Evolutionary conservation across 108 stramenopile genomes (phyloP).

Genomic region (Cyclotella baltica): DNA sequence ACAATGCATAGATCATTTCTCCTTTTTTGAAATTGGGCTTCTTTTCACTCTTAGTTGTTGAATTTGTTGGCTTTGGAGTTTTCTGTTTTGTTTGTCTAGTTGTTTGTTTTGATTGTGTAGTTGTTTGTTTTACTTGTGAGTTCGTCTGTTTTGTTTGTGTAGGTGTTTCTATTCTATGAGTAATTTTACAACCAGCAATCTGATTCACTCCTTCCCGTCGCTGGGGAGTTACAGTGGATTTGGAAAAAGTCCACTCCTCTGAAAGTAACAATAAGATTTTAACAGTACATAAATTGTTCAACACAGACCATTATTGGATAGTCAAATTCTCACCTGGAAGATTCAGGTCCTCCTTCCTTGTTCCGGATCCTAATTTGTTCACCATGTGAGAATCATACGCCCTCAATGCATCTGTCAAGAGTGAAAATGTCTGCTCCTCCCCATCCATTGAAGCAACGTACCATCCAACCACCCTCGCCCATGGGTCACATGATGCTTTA

Average conservation of each 20-base stretch:
- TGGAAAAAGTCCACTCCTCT: slow-evolving; percentile 1
- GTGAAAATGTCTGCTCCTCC: background rate
- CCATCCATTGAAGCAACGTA: slow-evolving; percentile 2
- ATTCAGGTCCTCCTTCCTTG: slow-evolving; percentile 4
- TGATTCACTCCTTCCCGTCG: background rate
- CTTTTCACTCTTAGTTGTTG: background rate
- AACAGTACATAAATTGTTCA: background rate
- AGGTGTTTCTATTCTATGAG: no score
- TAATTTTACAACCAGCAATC: background rate
- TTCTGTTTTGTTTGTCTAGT: no score
- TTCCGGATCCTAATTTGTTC: background rate
- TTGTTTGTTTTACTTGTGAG: no score
- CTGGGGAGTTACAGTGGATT: background rate
- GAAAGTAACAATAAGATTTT: background rate
- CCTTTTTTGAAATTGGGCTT: slow-evolving; percentile 11
- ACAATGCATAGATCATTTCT: slow-evolving; percentile 13
- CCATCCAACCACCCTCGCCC: slow-evolving; percentile 16
- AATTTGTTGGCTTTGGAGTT: no score
- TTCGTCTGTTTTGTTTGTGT: no score
- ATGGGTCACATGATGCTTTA: background rate
- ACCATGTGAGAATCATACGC: slow-evolving; percentile 1
- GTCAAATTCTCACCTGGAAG: background rate
- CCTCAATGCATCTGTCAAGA: background rate
- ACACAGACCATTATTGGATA: no score
- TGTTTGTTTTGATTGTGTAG: no score